phyloP scores from a whole-genome alignment of 2,329 filamentous ascomycete genomes.

The Trichoderma aggressivum region DNA sequence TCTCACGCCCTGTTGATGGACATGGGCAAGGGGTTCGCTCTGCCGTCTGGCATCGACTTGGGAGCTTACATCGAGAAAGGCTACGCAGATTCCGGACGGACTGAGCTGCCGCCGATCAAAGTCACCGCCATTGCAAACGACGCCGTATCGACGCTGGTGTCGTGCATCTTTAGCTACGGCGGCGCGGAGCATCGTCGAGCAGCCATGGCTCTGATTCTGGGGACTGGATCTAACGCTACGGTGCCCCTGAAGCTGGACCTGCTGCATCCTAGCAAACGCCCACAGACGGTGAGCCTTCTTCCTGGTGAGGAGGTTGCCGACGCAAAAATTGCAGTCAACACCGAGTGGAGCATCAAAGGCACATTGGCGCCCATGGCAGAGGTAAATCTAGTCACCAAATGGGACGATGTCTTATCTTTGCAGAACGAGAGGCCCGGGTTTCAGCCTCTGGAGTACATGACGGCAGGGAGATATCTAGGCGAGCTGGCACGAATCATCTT shows the following conservation, averaged over 20 bases:
- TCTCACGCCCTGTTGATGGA: slow-evolving; percentile 61
- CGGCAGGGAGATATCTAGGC: slow-evolving; percentile 71
- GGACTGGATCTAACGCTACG: slow-evolving; percentile 78
- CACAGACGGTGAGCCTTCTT: slow-evolving; percentile 45
- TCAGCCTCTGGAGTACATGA: slow-evolving; percentile 83
- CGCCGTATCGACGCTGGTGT: slow-evolving; percentile 73
- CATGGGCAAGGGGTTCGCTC: slow-evolving; percentile 69
- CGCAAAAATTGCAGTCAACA: slow-evolving; percentile 73
- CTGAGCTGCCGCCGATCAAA: slow-evolving; percentile 59
- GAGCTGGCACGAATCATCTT: slow-evolving; percentile 71
- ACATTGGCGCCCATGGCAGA: slow-evolving; percentile 64
- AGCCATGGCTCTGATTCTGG: slow-evolving; percentile 76
- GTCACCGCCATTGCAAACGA: slow-evolving; percentile 80
- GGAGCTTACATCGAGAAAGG: slow-evolving; percentile 56
- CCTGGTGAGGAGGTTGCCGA: slow-evolving; percentile 46
- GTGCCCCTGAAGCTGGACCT: slow-evolving; percentile 64
- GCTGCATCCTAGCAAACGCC: slow-evolving; percentile 62
- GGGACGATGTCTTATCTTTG: slow-evolving; percentile 66
- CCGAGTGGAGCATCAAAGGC: slow-evolving; percentile 79
- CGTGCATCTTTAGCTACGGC: slow-evolving; percentile 69
- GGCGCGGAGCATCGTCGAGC: slow-evolving; percentile 60
- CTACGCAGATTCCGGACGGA: slow-evolving; percentile 49
- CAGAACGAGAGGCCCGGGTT: slow-evolving; percentile 70
- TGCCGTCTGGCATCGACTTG: slow-evolving; percentile 58
- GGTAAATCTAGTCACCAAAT: slow-evolving; percentile 61